phyloP scores from a whole-genome alignment of 1,139 yeast species.

The Blastobotrys ciferrii region DNA sequence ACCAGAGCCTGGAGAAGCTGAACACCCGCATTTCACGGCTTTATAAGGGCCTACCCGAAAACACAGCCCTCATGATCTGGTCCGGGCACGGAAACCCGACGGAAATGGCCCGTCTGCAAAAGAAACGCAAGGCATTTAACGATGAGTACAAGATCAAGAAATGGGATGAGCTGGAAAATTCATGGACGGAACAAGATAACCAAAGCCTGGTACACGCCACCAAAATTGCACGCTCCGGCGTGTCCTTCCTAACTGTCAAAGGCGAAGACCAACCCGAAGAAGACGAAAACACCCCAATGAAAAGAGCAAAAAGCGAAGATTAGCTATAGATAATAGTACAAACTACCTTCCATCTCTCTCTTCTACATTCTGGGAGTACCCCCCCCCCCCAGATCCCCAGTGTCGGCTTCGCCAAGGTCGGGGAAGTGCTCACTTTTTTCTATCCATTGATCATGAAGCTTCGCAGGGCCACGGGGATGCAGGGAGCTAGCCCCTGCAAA shows the following conservation, averaged over 20 bases:
- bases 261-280: slow-evolving; percentile 14
- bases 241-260: slow-evolving; percentile 52
- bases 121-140: slow-evolving; percentile 42
- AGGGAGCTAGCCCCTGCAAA: too few relatives aligned
- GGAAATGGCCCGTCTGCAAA: slow-evolving; percentile 50
- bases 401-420: too few relatives aligned
- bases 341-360: too few relatives aligned
- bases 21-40: slow-evolving; percentile 49
- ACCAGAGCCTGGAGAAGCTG: slow-evolving; percentile 30
- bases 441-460: too few relatives aligned
- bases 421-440: too few relatives aligned
- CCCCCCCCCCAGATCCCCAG: too few relatives aligned
- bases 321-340: neutral
- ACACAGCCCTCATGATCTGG: slow-evolving; percentile 59
- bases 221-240: slow-evolving; percentile 51
- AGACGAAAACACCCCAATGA: slow-evolving; percentile 6
- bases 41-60: slow-evolving; percentile 53
- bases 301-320: slow-evolving; percentile 2
- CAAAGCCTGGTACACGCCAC: slow-evolving; percentile 35
- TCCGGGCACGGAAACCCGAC: slow-evolving; percentile 64
- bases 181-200: slow-evolving; percentile 54
- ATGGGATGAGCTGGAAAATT: slow-evolving; percentile 46
- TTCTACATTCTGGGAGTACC: too few relatives aligned
- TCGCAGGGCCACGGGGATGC: too few relatives aligned
- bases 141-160: slow-evolving; percentile 44